These are phyloP conservation scores for Penicillium nucicola DNA, from an alignment of 495 filamentous ascomycete species.

Conservation along the genomic window DNA sequence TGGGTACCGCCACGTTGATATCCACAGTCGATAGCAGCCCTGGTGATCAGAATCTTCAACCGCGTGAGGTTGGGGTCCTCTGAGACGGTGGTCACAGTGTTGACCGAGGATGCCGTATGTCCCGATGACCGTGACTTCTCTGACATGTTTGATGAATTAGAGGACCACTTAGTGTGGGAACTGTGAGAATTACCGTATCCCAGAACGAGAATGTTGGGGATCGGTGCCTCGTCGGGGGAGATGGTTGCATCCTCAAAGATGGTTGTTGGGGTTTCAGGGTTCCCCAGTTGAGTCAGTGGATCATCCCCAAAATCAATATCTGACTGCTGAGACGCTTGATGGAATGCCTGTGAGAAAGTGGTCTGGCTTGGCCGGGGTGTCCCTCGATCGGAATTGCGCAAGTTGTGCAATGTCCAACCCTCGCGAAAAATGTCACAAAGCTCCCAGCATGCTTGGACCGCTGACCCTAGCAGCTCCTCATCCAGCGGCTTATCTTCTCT, in stretches of 20 bases:
- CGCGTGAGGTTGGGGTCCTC: conserved; percentile 74
- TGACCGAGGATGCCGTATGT: conserved; percentile 67
- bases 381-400: conserved; percentile 78
- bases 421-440: conserved; percentile 91
- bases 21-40: conserved; percentile 77
- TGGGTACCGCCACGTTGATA: conserved; percentile 51
- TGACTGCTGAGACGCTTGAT: conserved; percentile 41
- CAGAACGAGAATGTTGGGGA: conserved; percentile 83
- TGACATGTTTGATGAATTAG: conserved; percentile 66
- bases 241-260: conserved; percentile 83
- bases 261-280: conserved; percentile 86
- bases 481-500: conserved; percentile 69
- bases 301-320: conserved; percentile 30
- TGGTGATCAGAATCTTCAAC: conserved; percentile 71
- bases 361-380: conserved; percentile 82
- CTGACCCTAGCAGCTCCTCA: conserved; percentile 79
- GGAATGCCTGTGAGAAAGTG: conserved; percentile 57
- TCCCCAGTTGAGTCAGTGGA: conserved; percentile 32
- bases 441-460: conserved; percentile 92
- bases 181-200: conserved; percentile 50
- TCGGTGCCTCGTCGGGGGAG: conserved; percentile 70
- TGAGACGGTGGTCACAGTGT: conserved; percentile 58
- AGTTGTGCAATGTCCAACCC: conserved; percentile 85
- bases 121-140: conserved; percentile 69
- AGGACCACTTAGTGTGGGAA: conserved; percentile 63